phyloP scores from a whole-genome alignment of 768 basidiomycete genomes.

The Lentinula detonsa region DNA sequence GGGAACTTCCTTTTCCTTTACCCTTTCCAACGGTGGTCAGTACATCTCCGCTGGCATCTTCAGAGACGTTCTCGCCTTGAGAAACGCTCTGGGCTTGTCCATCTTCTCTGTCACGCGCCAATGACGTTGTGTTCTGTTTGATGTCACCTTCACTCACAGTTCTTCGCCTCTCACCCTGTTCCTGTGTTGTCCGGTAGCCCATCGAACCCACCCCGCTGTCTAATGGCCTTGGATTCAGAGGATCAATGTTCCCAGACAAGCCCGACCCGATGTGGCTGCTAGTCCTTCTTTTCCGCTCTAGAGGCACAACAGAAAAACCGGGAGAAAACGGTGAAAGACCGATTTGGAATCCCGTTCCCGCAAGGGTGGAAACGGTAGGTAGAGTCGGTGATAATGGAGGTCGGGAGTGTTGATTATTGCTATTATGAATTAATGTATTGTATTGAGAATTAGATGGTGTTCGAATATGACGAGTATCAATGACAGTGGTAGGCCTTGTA shows the following conservation, averaged over 20 bases:
- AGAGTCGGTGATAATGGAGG: conserved; percentile 23
- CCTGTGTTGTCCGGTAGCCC: conserved; percentile 4
- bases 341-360: conserved; percentile 59
- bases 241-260: neutral
- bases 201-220: neutral
- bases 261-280: conserved; percentile 26
- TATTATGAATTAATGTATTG: conserved; percentile 10
- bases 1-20: conserved; percentile 4
- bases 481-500: neutral
- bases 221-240: neutral
- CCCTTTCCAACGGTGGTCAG: conserved; percentile 11
- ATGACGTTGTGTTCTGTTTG: conserved; percentile 6
- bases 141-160: conserved; percentile 50
- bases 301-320: conserved; percentile 66
- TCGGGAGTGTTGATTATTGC: conserved; percentile 2
- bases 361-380: conserved; percentile 29
- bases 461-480: conserved; percentile 2
- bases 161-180: conserved; percentile 28
- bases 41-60: conserved; percentile 6
- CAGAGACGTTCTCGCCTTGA: conserved; percentile 4
- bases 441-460: neutral
- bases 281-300: conserved; percentile 38
- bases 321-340: conserved; percentile 72
- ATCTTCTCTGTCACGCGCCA: conserved; percentile 10
- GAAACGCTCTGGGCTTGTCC: conserved; percentile 4